These are phyloP conservation scores for Hygrocybe punicea DNA, from an alignment of 768 basidiomycete species.

Conservation along the genomic window DNA sequence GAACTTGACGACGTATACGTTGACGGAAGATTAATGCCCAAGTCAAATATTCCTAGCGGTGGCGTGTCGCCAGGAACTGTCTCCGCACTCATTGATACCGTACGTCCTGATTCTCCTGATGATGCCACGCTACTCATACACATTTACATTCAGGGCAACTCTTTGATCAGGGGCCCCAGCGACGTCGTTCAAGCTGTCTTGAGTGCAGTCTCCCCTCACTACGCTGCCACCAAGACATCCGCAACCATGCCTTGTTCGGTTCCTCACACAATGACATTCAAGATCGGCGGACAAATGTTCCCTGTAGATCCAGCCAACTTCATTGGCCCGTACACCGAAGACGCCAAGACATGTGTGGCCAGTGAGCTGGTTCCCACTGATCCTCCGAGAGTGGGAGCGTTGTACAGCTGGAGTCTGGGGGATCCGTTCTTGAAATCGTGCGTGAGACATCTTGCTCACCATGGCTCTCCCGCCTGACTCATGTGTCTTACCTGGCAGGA, in stretches of 20 bases:
- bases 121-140: not conserved
- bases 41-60: constrained; percentile 46
- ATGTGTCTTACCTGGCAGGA: constrained; percentile 33
- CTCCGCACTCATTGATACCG: constrained; percentile 67
- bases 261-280: constrained; percentile 56
- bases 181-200: constrained; percentile 58
- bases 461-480: not conserved
- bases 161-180: constrained; percentile 63
- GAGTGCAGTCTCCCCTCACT: constrained; percentile 36
- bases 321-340: constrained; percentile 38
- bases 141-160: constrained; percentile 55
- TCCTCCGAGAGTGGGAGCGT: constrained; percentile 46
- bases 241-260: constrained; percentile 47
- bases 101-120: constrained; percentile 23
- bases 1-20: constrained; percentile 63
- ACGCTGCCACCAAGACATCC: constrained; percentile 23
- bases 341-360: constrained; percentile 48
- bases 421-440: constrained; percentile 71
- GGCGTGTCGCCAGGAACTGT: constrained; percentile 36
- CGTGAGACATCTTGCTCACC: constrained; percentile 23
- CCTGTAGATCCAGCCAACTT: constrained; percentile 73
- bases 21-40: constrained; percentile 52
- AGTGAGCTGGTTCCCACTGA: constrained; percentile 59
- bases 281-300: constrained; percentile 65
- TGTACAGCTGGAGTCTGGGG: constrained; percentile 72